Percentiles rank a stretch among this genome's conserved stretches.
phyloP scores from a whole-genome alignment of 805 yeast species.

The Candida incommunis region DNA sequence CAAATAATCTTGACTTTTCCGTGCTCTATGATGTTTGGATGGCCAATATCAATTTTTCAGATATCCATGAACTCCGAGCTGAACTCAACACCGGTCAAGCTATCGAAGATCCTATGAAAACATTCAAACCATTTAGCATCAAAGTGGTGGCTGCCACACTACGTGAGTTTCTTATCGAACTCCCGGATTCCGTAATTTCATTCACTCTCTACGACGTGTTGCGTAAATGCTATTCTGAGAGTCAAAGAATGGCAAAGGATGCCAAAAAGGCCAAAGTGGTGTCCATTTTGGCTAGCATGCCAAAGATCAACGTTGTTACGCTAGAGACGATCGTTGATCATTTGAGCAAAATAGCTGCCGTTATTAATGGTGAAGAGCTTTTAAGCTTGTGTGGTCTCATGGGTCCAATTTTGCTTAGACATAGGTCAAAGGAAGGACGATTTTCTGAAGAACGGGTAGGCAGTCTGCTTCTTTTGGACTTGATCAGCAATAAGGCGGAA shows the following conservation, averaged over 20 bases:
- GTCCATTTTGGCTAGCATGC: neutral
- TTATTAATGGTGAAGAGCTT: neutral
- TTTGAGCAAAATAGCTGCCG: neutral
- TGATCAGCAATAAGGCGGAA: slow-evolving; percentile 11
- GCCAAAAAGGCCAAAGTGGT: neutral
- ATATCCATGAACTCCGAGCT: slow-evolving; percentile 45
- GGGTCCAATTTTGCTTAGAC: neutral
- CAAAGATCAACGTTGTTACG: neutral
- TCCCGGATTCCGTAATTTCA: slow-evolving; percentile 62
- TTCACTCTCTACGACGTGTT: slow-evolving; percentile 42
- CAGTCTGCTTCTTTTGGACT: slow-evolving; percentile 11
- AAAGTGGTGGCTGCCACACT: slow-evolving; percentile 45
- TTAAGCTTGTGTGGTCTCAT: neutral
- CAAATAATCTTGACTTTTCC: neutral
- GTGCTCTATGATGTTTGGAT: slow-evolving; percentile 30
- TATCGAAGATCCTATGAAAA: slow-evolving; percentile 14
- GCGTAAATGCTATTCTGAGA: neutral
- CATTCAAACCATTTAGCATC: slow-evolving; percentile 28
- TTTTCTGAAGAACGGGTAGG: neutral
- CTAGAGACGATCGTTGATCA: neutral
- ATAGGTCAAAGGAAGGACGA: neutral
- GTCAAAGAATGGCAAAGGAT: neutral
- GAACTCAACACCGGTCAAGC: slow-evolving; percentile 20
- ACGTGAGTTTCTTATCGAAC: slow-evolving; percentile 52
- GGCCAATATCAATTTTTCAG: slow-evolving; percentile 38